These are phyloP conservation scores for Breynia disticha DNA, from an alignment of 441 rosid genomes.

Conservation along the genomic window DNA sequence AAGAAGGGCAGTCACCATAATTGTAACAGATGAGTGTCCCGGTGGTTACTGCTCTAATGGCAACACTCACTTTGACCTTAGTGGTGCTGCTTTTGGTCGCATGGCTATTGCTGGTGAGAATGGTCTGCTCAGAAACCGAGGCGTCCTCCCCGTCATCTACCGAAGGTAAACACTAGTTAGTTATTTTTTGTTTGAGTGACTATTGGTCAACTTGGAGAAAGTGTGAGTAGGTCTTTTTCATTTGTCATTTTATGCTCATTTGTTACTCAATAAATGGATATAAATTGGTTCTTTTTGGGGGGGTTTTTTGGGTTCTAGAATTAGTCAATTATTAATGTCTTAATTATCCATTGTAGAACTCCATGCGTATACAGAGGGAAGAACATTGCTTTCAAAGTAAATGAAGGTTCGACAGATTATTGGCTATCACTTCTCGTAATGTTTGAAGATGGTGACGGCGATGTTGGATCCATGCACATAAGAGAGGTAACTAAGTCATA, in stretches of 20 bases:
- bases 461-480: conserved; percentile 87
- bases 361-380: conserved; percentile 74
- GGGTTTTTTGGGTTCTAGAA: not conserved
- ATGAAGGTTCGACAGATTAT: conserved; percentile 74
- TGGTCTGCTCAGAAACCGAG: conserved; percentile 71
- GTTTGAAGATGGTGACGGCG: conserved; percentile 94
- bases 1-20: conserved; percentile 69
- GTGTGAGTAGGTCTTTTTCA: conserved; percentile 5
- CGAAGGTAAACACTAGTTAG: too few relatives aligned
- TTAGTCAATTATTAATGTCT: too few relatives aligned
- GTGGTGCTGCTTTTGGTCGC: conserved; percentile 89
- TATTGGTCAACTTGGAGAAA: too few relatives aligned
- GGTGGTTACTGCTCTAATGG: conserved; percentile 66
- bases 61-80: conserved; percentile 69
- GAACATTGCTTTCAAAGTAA: conserved; percentile 77
- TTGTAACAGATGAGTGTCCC: conserved; percentile 86
- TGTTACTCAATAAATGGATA: not conserved
- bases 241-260: conserved; percentile 12
- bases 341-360: conserved; percentile 36
- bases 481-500: conserved; percentile 45
- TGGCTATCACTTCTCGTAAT: conserved; percentile 83
- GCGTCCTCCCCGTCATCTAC: conserved; percentile 57
- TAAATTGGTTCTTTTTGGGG: not conserved
- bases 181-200: too few relatives aligned
- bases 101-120: conserved; percentile 71